Base-by-base conservation (phyloP, 306 rosid genomes). In the Trifolium subterraneum region DNA sequence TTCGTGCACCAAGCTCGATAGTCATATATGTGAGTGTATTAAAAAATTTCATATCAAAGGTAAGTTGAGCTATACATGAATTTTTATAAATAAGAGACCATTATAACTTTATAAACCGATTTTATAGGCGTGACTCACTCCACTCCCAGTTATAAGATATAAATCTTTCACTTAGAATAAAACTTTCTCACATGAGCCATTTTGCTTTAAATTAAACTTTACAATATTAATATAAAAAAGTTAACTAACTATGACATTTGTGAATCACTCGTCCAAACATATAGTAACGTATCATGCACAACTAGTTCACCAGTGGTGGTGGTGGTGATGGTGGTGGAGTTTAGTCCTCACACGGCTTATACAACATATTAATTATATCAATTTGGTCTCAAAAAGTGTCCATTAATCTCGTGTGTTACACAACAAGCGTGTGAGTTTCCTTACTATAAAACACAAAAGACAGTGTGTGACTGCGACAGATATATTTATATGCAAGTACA, bases 351-450 rank as follows among this genome's bases (percentile, higher is more conserved):
- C 76, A 22, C n/a, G n/a, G 10, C 11, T 27, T 35, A 13, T 54
- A 20, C 38, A 36, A 20, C 38, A 36, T 36, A 7, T 36, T 36
- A 27, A 27, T 27, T 35, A 35, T 6, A 8, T 36, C 39, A 36
- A 36, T 36, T 20, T 41, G 39, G 42, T 38, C 55, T 15, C 10
- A 69, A 38, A 69, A 47, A 42, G n/a, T 36, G 27, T 64, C 42
- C 25, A 64, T 64, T 64, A 64, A 18, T 64, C 69, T 64, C 69
- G 48, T 64, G 69, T 36, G 13, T 13, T 22, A 15, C 20, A 14
- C 65, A 14, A 8, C 44, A 20, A 31, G 2, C 1, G 12, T 27
- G 8, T 29, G 11, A 25, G 7, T 54, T 9, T 14, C 52, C 11
- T n/a, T 2, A 7, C 27, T 19, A 52, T 11, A 45, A 47, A 67